Evolutionary conservation across 768 basidiomycete genomes (phyloP).

Genomic region (Ramaria sp.): DNA sequence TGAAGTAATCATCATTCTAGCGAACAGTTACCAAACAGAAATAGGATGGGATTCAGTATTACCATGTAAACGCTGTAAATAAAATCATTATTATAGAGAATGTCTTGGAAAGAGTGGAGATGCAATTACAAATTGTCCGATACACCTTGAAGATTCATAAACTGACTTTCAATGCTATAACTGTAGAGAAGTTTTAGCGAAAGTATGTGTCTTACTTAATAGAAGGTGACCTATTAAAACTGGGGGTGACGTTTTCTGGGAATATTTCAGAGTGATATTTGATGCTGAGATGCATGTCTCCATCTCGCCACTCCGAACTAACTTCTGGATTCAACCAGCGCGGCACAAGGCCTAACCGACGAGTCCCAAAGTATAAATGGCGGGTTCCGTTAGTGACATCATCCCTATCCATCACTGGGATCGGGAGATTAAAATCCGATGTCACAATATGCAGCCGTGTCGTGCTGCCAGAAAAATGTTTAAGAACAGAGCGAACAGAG

Average conservation of each 20-base stretch:
- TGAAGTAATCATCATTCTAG: conserved; percentile 33
- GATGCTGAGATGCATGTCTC: conserved; percentile 19
- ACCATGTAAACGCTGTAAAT: conserved; percentile 8
- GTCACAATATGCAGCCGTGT: conserved; percentile 24
- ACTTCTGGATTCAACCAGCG: conserved; percentile 25
- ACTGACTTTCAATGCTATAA: conserved; percentile 25
- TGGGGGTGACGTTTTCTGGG: conserved; percentile 13
- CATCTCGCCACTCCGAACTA: conserved; percentile 16
- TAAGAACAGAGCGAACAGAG: conserved; percentile 24
- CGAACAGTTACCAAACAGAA: too few species aligned
- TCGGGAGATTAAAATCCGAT: conserved; percentile 21
- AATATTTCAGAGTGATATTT: conserved; percentile 24
- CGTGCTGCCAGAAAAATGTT: conserved; percentile 20
- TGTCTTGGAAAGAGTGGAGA: background rate
- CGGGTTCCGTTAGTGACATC: conserved; percentile 10
- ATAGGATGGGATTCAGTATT: background rate
- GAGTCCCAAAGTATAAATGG: conserved; percentile 18
- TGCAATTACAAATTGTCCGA: conserved; percentile 22
- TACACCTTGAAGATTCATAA: conserved; percentile 20
- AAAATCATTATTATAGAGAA: background rate
- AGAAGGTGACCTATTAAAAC: conserved; percentile 23
- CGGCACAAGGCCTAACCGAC: conserved; percentile 27
- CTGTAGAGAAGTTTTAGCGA: conserved; percentile 13
- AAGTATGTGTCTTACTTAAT: background rate
- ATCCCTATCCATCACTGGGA: conserved; percentile 1